phyloP scores from a whole-genome alignment of 2,329 filamentous ascomycete genomes.

The Xylariaceae sp. region DNA sequence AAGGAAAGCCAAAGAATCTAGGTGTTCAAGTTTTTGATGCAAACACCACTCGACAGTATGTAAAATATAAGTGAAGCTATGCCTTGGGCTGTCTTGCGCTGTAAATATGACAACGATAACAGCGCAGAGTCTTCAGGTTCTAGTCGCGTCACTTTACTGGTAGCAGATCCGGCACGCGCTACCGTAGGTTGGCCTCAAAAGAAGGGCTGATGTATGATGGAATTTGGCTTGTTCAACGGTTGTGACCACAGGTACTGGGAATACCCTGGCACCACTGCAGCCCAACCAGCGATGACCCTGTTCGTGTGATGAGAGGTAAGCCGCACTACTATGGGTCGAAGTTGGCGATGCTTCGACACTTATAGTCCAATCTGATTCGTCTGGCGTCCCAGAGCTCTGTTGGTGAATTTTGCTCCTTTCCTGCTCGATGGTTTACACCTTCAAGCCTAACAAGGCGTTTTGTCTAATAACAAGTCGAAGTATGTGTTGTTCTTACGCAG shows the following conservation, averaged over 20 bases:
- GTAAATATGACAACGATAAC: constrained; percentile 35
- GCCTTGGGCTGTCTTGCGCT: constrained; percentile 31
- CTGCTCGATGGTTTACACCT: constrained; percentile 3
- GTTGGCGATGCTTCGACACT: constrained; percentile 23
- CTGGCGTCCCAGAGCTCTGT: constrained; percentile 26
- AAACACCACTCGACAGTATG: constrained; percentile 38
- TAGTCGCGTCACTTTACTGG: constrained; percentile 30
- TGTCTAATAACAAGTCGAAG: not conserved
- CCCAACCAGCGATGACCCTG: constrained; percentile 52
- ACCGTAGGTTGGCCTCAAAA: constrained; percentile 34
- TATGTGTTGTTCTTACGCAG: not conserved
- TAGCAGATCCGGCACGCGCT: constrained; percentile 21
- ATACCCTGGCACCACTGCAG: constrained; percentile 49
- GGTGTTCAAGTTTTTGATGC: constrained; percentile 34
- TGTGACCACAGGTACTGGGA: constrained; percentile 46
- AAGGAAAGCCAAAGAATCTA: constrained; percentile 31
- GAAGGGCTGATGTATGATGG: constrained; percentile 34
- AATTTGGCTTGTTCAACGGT: constrained; percentile 42
- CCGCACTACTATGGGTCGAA: constrained; percentile 47
- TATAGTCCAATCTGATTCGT: constrained; percentile 28
- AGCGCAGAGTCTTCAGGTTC: constrained; percentile 38
- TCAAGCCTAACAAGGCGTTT: not conserved
- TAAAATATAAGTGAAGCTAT: constrained; percentile 31
- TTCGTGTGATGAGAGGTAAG: constrained; percentile 46
- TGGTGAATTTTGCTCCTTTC: constrained; percentile 20